Evolutionary conservation across 2,329 filamentous ascomycete genomes (phyloP).

Genomic region (Aspergillus jensenii): DNA sequence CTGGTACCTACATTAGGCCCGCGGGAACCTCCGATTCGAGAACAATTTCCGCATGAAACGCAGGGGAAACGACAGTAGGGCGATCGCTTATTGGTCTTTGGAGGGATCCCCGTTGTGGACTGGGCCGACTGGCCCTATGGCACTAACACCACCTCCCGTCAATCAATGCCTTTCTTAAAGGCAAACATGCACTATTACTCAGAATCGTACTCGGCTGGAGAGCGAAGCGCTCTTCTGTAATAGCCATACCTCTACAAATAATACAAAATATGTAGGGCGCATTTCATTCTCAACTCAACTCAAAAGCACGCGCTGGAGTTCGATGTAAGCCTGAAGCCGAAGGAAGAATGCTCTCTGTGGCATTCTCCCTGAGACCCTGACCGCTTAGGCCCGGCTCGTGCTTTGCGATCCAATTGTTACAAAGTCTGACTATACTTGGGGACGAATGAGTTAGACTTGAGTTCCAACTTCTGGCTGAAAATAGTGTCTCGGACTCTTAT

Average conservation of each 20-base stretch:
- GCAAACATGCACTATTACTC: neutral
- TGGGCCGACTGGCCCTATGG: neutral
- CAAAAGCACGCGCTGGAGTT: no score
- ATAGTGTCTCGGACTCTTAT: constrained; percentile 1
- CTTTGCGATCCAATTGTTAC: neutral
- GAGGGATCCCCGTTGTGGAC: neutral
- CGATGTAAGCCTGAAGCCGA: neutral
- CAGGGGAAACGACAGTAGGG: constrained; percentile 5
- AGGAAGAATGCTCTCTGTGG: neutral
- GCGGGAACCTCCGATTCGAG: constrained; percentile 2
- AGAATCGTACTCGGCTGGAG: neutral
- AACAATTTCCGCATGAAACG: constrained; percentile 7
- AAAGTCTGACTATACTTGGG: neutral
- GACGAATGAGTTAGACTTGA: neutral
- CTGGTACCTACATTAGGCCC: constrained; percentile 4
- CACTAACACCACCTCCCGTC: neutral
- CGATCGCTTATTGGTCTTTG: constrained; percentile 7
- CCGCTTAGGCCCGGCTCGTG: neutral
- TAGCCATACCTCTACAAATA: neutral
- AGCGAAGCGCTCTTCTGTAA: neutral
- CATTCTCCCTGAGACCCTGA: neutral
- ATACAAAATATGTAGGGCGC: neutral
- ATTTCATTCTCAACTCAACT: neutral
- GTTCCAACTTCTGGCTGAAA: neutral
- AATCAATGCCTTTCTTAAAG: constrained; percentile 1